Base-by-base conservation (phyloP, 768 basidiomycete genomes). In the button mushroom (Agaricus bisporus) region DNA sequence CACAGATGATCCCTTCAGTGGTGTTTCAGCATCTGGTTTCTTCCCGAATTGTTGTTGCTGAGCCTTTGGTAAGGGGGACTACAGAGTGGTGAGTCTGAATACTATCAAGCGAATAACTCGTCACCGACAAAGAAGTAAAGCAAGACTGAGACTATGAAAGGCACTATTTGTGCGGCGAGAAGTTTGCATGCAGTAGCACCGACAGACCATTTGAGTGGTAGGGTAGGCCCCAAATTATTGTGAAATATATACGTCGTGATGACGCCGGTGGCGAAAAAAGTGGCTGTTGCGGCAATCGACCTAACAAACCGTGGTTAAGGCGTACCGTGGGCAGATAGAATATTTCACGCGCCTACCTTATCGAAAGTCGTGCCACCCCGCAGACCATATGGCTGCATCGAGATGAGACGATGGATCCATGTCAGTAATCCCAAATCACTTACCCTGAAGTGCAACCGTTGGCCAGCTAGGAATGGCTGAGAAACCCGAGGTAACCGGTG, bases 381-480 rank as follows among this genome's bases (percentile, higher is more conserved):
- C 73, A 74, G 51, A 85, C 71, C 83, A 85, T 84, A 68, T 85
- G 83, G 43, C 83, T 83, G 41, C 46, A 22, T 54, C 37, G 43
- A 22, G 42, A 26, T 57, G 43, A 36, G 26, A 17, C 35, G 44
- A 14, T 18, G 18, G 17, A 15, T 26, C 35, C 10, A 29, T 20
- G 48, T 44, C 52, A 29, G 39, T n/a, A 12, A 12, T 3, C 1
- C 8, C 5, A 7, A 12, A 6, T 46, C 11, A 57, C 62, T 20
- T 64, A 83, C 81, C 82, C 83, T 15, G 83, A 85, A 10, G 83
- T 84, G 62, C 83, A 85, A 20, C 83, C 83, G 54, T 81, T 82
- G 14, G 76, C 70, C 49, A 84, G 62, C 82, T 82, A 51, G 5
- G 6, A 18, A 39, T 18, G 43, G 36, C 29, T 43, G 48, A 44